Base-by-base conservation (phyloP, 2,329 filamentous ascomycete species). In the Pseudogymnoascus sp. region DNA sequence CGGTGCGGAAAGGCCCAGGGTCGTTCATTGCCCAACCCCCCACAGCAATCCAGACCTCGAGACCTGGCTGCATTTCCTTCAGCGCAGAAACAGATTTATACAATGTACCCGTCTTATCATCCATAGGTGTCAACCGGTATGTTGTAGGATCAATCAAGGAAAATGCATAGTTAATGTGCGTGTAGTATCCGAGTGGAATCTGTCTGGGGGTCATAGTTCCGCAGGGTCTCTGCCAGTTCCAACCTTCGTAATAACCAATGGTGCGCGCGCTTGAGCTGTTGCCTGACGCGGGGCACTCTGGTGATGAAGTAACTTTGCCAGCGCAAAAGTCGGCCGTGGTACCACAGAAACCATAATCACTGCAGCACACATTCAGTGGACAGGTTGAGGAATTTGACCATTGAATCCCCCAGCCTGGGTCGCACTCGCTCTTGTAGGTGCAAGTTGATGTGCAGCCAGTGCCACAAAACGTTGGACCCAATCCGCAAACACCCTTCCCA, bases 1-100 rank as follows among this genome's bases (percentile, higher is more conserved):
- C 18, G 18, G 18, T 18, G 18, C 18, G 18, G 18, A 18, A 18
- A 2, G 43, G 59, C 3, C 70, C 71, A 8, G 66, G 64, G 41
- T 74, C 71, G 16, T 72, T 77, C 7, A 74, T 67, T 0, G 69
- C 68, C 75, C 75, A 78, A 5, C 76, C 76, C 7, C 77, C 75
- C 14, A 78, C 62, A 6, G 67, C 67, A 20, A 76, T 68, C 63
- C 65, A 73, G 6, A 67, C 65, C 61, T 72, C 35, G 4, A 74
- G 63, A 30, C 47, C 63, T 2, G 66, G 59, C 2, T 72, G 63
- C 1, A 33, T 64, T 0, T 64, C 37, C 61, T 78, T 77, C 5
- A 76, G 64, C 1, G 22, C 59, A 0, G 68, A 68, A 18, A 72
- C 64, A 1, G 65, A 57, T 1, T 20, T 35, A 5, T 67, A 68